Percentiles rank a stretch among this genome's conserved stretches.
phyloP scores from a whole-genome alignment of 768 basidiomycete species.

The Suillus cothurnatus region DNA sequence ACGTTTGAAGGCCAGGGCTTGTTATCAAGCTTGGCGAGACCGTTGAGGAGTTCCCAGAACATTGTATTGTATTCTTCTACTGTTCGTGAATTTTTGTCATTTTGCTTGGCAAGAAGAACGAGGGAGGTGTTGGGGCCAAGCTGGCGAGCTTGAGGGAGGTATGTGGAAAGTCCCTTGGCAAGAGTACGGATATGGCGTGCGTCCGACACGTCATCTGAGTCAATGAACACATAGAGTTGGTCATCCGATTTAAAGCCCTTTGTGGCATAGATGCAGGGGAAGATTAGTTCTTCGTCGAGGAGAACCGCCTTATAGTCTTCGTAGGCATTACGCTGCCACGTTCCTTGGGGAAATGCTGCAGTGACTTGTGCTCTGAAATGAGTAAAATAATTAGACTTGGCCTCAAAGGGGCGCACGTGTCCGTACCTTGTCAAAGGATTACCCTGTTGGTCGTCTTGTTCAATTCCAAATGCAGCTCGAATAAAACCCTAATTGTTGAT shows the following conservation, averaged over 20 bases:
- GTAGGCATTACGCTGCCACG: slow-evolving; percentile 22
- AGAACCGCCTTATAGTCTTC: slow-evolving; percentile 24
- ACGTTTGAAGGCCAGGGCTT: slow-evolving; percentile 19
- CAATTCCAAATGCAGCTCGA: neutral
- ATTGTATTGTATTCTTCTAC: slow-evolving; percentile 21
- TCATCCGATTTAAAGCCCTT: slow-evolving; percentile 26
- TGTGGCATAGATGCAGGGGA: slow-evolving; percentile 25
- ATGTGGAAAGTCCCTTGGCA: slow-evolving; percentile 16
- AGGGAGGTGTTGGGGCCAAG: slow-evolving; percentile 25
- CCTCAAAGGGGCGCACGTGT: too few species aligned
- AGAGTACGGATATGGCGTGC: slow-evolving; percentile 22
- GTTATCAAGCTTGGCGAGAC: slow-evolving; percentile 19
- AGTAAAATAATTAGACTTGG: neutral
- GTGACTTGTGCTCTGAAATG: slow-evolving; percentile 18
- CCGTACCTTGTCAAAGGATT: slow-evolving; percentile 20
- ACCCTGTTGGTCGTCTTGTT: slow-evolving; percentile 8
- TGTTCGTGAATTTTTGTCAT: slow-evolving; percentile 8
- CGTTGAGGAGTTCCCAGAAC: slow-evolving; percentile 25
- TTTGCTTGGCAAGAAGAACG: slow-evolving; percentile 21
- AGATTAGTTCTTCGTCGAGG: slow-evolving; percentile 23
- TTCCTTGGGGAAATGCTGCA: slow-evolving; percentile 14
- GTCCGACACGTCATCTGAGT: slow-evolving; percentile 25
- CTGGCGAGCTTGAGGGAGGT: slow-evolving; percentile 18
- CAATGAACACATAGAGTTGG: slow-evolving; percentile 24
- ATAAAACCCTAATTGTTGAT: slow-evolving; percentile 12